Evolutionary conservation across 2,329 filamentous ascomycete genomes (phyloP).

Genomic region (Aspergillus viridinutans): DNA sequence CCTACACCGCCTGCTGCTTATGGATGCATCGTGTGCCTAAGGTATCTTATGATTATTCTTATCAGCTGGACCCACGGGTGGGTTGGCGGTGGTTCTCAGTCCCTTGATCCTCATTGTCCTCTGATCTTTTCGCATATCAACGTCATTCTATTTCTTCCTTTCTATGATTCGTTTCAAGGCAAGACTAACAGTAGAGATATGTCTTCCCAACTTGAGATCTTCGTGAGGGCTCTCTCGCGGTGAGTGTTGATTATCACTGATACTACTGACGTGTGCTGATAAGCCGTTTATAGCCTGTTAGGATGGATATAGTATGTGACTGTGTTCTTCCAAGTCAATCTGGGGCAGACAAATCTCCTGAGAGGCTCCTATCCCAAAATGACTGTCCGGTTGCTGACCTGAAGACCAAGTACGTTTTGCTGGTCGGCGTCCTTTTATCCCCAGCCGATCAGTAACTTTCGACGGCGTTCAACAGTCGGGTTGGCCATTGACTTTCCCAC

Average conservation of each 20-base stretch:
- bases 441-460: slow-evolving; percentile 76
- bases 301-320: slow-evolving; percentile 65
- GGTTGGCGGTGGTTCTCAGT: not conserved
- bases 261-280: slow-evolving; percentile 13
- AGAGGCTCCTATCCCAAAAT: not conserved
- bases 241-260: slow-evolving; percentile 17
- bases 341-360: not conserved
- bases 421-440: slow-evolving; percentile 94
- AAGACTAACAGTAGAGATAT: slow-evolving; percentile 12
- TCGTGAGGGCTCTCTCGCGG: slow-evolving; percentile 42
- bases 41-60: slow-evolving; percentile 12
- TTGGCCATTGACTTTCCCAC: slow-evolving; percentile 84
- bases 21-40: slow-evolving; percentile 10
- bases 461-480: slow-evolving; percentile 71
- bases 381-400: not conserved
- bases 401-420: slow-evolving; percentile 50
- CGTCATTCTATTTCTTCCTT: not conserved
- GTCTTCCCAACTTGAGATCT: slow-evolving; percentile 30
- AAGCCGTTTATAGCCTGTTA: slow-evolving; percentile 52
- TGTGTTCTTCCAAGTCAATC: slow-evolving; percentile 1
- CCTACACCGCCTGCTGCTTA: slow-evolving; percentile 19
- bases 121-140: not conserved
- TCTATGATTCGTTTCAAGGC: not conserved
- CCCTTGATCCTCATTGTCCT: not conserved
- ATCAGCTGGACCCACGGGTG: slow-evolving; percentile 12